Evolutionary conservation across 2,329 filamentous ascomycete genomes (phyloP).

Genomic region (Myriangium duriaei): DNA sequence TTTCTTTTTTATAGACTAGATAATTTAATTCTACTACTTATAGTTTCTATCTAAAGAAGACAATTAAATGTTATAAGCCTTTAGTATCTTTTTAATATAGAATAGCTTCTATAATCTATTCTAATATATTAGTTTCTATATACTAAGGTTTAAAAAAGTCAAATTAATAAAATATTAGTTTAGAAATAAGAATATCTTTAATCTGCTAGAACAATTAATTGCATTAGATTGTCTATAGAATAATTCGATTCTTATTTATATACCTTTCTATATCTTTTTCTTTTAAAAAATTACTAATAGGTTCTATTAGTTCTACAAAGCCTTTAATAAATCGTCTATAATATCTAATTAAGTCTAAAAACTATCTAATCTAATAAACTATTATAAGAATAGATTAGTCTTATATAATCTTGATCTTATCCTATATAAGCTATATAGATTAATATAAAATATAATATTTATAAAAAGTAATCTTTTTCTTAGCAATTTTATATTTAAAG

Average conservation of each 20-base stretch:
- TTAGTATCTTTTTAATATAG: constrained; percentile 5
- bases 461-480: neutral
- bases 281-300: constrained; percentile 1
- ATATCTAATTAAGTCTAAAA: constrained; percentile 11
- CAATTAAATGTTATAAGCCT: constrained; percentile 2
- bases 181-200: constrained; percentile 9
- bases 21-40: constrained; percentile 9
- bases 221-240: constrained; percentile 10
- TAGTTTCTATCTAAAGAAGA: constrained; percentile 9
- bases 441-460: constrained; percentile 10
- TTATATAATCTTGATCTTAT: constrained; percentile 1
- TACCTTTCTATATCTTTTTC: neutral
- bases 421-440: constrained; percentile 3
- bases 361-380: constrained; percentile 8
- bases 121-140: constrained; percentile 10
- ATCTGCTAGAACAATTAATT: constrained; percentile 9
- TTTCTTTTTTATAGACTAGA: constrained; percentile 11
- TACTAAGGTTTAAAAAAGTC: too few relatives aligned
- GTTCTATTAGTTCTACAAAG: neutral
- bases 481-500: constrained; percentile 12
- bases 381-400: constrained; percentile 2
- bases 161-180: neutral
- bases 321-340: constrained; percentile 4
- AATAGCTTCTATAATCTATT: constrained; percentile 7
- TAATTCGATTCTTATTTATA: constrained; percentile 2